Evolutionary conservation across 306 rosid species (phyloP).

Genomic region (Acacia crassicarpa): DNA sequence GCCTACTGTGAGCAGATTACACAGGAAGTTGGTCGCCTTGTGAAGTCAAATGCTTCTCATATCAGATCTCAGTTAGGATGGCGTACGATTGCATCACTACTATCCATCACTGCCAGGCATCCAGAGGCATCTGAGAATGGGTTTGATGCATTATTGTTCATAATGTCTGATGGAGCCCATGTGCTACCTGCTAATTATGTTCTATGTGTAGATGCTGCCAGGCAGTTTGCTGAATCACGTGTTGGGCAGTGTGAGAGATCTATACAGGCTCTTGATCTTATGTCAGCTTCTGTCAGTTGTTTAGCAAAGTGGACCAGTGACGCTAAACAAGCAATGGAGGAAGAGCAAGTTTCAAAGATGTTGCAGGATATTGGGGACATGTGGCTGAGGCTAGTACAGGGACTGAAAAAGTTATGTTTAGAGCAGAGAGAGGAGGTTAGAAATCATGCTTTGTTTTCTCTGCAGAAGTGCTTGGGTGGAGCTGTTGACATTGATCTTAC

Average conservation of each 20-base stretch:
- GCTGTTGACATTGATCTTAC: conserved; percentile 66
- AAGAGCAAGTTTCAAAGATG: conserved; percentile 69
- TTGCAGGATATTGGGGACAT: conserved; percentile 85
- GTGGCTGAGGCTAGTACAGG: conserved; percentile 94
- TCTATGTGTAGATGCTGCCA: conserved; percentile 79
- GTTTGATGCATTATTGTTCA: conserved; percentile 75
- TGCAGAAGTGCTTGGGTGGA: conserved; percentile 81
- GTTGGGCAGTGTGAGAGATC: conserved; percentile 92
- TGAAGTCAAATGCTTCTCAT: conserved; percentile 92
- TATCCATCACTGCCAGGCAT: conserved; percentile 89
- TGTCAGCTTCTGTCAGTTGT: conserved; percentile 80
- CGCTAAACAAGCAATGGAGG: conserved; percentile 59
- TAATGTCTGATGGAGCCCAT: conserved; percentile 89
- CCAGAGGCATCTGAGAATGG: conserved; percentile 92
- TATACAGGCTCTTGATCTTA: conserved; percentile 74
- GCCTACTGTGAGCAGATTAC: conserved; percentile 92
- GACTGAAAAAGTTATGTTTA: conserved; percentile 71
- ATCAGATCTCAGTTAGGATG: conserved; percentile 89
- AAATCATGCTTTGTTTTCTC: conserved; percentile 68
- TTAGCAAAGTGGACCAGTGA: conserved; percentile 70
- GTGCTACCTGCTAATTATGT: conserved; percentile 82
- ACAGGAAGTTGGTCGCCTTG: conserved; percentile 89
- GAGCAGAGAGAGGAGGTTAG: conserved; percentile 97
- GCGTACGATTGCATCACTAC: conserved; percentile 85
- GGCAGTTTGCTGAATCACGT: conserved; percentile 96